Evolutionary conservation across 345 rosid genomes (phyloP).

Genomic region (Aegle marmelos): DNA sequence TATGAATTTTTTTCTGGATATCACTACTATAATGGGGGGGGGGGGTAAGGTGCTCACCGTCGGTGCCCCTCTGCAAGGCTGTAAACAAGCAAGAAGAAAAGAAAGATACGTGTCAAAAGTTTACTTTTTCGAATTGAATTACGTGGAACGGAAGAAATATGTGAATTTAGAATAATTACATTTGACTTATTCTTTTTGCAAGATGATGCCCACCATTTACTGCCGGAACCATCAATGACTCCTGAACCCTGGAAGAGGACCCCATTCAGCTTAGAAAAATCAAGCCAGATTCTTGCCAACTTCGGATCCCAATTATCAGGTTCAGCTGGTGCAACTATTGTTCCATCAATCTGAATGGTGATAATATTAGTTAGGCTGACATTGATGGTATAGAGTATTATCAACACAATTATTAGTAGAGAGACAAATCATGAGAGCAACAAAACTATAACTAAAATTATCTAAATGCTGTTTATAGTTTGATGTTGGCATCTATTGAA

Average conservation of each 20-base stretch:
- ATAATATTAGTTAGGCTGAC: background rate
- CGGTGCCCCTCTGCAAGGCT: constrained; percentile 97
- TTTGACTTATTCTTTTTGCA: constrained; percentile 93
- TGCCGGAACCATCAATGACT: constrained; percentile 92
- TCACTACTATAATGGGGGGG: constrained; percentile 8
- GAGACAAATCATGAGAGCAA: background rate
- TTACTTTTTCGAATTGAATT: constrained; percentile 8
- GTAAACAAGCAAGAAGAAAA: constrained; percentile 27
- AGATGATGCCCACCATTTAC: constrained; percentile 98
- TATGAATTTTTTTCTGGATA: constrained; percentile 7
- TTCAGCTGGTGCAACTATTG: constrained; percentile 84
- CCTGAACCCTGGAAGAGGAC: constrained; percentile 83
- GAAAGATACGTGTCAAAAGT: constrained; percentile 22
- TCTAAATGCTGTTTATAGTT: background rate
- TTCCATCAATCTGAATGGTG: constrained; percentile 81
- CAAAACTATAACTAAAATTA: background rate
- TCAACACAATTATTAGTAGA: background rate
- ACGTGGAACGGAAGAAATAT: constrained; percentile 4
- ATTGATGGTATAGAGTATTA: background rate
- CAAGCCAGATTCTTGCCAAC: constrained; percentile 71
- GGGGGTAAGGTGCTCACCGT: constrained; percentile 49
- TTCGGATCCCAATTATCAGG: constrained; percentile 85
- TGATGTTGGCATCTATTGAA: background rate
- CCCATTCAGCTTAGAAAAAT: constrained; percentile 70
- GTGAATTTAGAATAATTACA: constrained; percentile 37